Base-by-base conservation (phyloP, 345 rosid genomes). In the Sonneratia alba region DNA sequence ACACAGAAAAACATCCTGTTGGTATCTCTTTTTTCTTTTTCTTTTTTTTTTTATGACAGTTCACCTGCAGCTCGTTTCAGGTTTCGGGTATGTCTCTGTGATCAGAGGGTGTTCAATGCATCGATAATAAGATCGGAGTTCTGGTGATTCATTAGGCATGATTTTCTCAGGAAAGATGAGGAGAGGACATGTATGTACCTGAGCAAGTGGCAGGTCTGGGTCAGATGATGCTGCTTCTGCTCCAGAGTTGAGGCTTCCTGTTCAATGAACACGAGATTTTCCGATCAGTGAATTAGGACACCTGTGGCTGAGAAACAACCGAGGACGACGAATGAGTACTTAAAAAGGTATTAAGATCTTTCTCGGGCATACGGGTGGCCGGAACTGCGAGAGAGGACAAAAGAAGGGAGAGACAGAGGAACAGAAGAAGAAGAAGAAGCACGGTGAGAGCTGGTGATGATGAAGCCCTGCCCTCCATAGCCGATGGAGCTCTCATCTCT, bases 331-430 rank as follows among this genome's bases (percentile, higher is more conserved):
- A 3, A 27, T 14, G 57, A 0, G 34, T 18, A 37, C 38, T 43
- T 6, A 70, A 40, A 43, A 21, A 27, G 32, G 45, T 45, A 7
- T 24, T 27, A 34, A 55, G 43, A 70, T 21, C 21, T 68, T 32
- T 16, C 3, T 13, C 2, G 32, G 34, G 3, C 72, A 51, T 51
- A 70, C 72, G n/a, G 64, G 72, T 53, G 57, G 45, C 45, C 36
- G 72, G 72, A 51, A 36, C 43, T 22, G 73, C 66, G 24, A 47
- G 66, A 13, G 66, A 24, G 13, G 56, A 48, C 63, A 64, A 37
- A 24, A 56, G 34, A 36, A 32, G 66, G 38, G 38, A 68, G 48
- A 68, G 22, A 10, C 57, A 47, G 19, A 68, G 48, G 51, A 68
- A 24, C 55, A 68, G 71, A 24, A 47, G 38, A 16, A 68, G 57